A percentile compares a stretch with the other conserved stretches of the same genome.
phyloP scores from a whole-genome alignment of 495 filamentous ascomycete species.

The Talaromyces adpressus region DNA sequence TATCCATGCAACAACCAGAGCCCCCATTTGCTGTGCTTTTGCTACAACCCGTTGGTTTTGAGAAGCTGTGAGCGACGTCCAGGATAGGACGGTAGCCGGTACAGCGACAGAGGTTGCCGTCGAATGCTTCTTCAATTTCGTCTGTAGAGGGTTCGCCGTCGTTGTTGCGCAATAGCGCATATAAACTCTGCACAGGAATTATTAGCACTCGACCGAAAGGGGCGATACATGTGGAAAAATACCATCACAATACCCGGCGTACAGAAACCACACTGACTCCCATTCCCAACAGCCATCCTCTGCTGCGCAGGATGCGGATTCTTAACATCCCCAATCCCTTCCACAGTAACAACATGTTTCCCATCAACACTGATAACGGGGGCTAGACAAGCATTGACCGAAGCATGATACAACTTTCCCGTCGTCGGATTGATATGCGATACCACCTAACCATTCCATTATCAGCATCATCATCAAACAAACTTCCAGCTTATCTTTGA shows the following conservation, averaged over 20 bases:
- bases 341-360: slow-evolving; percentile 96
- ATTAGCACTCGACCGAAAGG: not conserved
- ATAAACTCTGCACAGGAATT: slow-evolving; percentile 13
- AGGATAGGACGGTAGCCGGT: slow-evolving; percentile 93
- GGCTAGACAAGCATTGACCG: slow-evolving; percentile 85
- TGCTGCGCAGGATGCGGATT: slow-evolving; percentile 88
- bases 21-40: slow-evolving; percentile 41
- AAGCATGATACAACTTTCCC: slow-evolving; percentile 73
- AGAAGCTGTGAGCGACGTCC: slow-evolving; percentile 61
- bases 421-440: slow-evolving; percentile 91
- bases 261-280: slow-evolving; percentile 74
- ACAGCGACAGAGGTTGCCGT: slow-evolving; percentile 93
- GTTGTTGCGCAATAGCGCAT: slow-evolving; percentile 64
- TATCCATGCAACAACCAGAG: slow-evolving; percentile 48
- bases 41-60: slow-evolving; percentile 27
- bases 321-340: slow-evolving; percentile 90
- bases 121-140: slow-evolving; percentile 83
- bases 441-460: slow-evolving; percentile 51
- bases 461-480: not conserved
- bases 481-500: slow-evolving; percentile 53
- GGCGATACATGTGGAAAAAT: slow-evolving; percentile 7
- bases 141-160: slow-evolving; percentile 54
- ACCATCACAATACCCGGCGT: slow-evolving; percentile 97
- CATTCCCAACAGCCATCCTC: slow-evolving; percentile 63
- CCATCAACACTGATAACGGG: slow-evolving; percentile 89